A percentile compares a stretch with the other conserved stretches of the same genome.
phyloP scores from a whole-genome alignment of 2,329 filamentous ascomycete genomes.

The Cladosporium sp. region DNA sequence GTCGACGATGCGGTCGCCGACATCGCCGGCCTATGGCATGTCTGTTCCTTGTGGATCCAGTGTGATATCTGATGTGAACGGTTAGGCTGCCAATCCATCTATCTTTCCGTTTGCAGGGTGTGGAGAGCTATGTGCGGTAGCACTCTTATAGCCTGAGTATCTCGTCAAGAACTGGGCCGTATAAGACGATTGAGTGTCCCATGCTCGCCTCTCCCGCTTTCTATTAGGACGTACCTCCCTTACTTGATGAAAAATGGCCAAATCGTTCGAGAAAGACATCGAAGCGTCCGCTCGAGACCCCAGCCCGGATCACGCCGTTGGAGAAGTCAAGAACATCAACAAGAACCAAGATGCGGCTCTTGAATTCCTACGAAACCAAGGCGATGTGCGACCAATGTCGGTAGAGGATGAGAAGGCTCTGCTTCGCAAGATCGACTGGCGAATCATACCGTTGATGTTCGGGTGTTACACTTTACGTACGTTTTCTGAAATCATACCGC shows the following conservation, averaged over 20 bases:
- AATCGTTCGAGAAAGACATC: slow-evolving; percentile 18
- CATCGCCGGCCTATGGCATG: too few relatives aligned
- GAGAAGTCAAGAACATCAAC: slow-evolving; percentile 26
- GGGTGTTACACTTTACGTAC: slow-evolving; percentile 56
- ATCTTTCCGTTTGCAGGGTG: too few relatives aligned
- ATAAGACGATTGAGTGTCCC: not conserved
- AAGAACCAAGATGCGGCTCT: slow-evolving; percentile 28
- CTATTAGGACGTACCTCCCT: too few relatives aligned
- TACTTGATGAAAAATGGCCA: not conserved
- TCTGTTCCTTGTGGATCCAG: too few relatives aligned
- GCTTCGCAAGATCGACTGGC: slow-evolving; percentile 53
- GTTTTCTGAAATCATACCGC: slow-evolving; percentile 57
- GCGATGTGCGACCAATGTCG: slow-evolving; percentile 23
- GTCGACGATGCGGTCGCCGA: not conserved
- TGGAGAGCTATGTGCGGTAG: too few relatives aligned
- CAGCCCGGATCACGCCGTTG: slow-evolving; percentile 16
- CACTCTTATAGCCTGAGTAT: not conserved
- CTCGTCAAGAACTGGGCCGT: not conserved
- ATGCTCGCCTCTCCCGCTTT: not conserved
- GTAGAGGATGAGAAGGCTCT: slow-evolving; percentile 27
- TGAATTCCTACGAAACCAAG: slow-evolving; percentile 27
- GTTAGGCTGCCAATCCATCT: not conserved
- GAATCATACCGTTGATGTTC: slow-evolving; percentile 59
- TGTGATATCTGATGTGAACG: too few relatives aligned
- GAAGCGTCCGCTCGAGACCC: slow-evolving; percentile 13